Evolutionary conservation across 805 yeast species (phyloP).

Genomic region (Spencermartinsiella europaea): DNA sequence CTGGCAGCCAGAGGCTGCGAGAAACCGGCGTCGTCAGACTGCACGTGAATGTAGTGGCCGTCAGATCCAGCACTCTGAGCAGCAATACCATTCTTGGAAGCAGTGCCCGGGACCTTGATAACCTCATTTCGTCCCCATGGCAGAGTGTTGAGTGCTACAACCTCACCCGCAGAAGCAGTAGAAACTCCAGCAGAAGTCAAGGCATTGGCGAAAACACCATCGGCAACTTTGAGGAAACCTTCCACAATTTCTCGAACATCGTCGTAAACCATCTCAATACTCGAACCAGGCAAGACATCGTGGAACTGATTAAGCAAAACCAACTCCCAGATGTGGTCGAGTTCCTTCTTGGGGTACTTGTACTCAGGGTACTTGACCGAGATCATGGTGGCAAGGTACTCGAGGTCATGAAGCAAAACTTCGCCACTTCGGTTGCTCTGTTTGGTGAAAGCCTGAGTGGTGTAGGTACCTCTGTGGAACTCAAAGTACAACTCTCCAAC

Average conservation of each 20-base stretch:
- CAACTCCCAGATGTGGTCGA: conserved; percentile 79
- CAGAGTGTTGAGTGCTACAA: conserved; percentile 44
- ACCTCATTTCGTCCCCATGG: conserved; percentile 60
- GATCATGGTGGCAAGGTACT: conserved; percentile 70
- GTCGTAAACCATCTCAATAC: conserved; percentile 91
- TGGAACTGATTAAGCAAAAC: conserved; percentile 90
- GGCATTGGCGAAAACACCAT: conserved; percentile 48
- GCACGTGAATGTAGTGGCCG: conserved; percentile 10
- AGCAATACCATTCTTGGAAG: conserved; percentile 6
- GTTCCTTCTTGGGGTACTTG: conserved; percentile 63
- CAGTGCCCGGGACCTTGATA: conserved; percentile 29
- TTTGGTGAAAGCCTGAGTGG: conserved; percentile 83
- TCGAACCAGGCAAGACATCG: conserved; percentile 94
- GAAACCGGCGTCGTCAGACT: conserved; percentile 7
- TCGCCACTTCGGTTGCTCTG: conserved; percentile 71
- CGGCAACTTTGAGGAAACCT: conserved; percentile 50
- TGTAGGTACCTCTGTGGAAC: conserved; percentile 93
- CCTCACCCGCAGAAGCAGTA: conserved; percentile 13
- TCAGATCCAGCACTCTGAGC: conserved; percentile 7
- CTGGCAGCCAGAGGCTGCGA: conserved; percentile 1
- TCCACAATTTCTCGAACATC: conserved; percentile 77
- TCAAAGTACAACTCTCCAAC: conserved; percentile 88
- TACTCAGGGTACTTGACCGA: conserved; percentile 52
- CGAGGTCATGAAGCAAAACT: conserved; percentile 73
- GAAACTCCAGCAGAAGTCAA: conserved; percentile 37